Evolutionary conservation across 768 basidiomycete genomes (phyloP).

Genomic region (Leccinum variicolor): DNA sequence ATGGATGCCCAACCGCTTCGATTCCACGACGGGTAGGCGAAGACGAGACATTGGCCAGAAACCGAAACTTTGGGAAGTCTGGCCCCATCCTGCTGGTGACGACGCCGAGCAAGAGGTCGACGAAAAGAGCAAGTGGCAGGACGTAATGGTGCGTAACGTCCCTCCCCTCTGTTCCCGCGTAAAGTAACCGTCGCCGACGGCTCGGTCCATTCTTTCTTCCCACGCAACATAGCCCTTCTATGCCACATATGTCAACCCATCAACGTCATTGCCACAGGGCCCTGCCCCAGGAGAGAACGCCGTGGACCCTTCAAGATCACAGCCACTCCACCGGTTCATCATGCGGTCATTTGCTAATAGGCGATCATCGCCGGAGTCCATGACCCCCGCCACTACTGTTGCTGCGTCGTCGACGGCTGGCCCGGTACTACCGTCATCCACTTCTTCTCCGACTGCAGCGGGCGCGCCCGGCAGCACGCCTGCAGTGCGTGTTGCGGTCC

Average conservation of each 20-base stretch:
- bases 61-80: conserved; percentile 29
- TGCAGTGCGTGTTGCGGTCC: conserved; percentile 37
- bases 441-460: conserved; percentile 10
- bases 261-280: conserved; percentile 7
- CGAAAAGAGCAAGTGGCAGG: conserved; percentile 27
- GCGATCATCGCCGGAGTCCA: conserved; percentile 10
- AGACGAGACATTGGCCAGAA: conserved; percentile 30
- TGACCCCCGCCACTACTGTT: neutral
- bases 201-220: neutral
- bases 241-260: conserved; percentile 15
- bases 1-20: conserved; percentile 40
- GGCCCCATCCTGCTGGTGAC: conserved; percentile 12
- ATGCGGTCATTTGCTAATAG: conserved; percentile 15
- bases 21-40: conserved; percentile 14
- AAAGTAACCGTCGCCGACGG: neutral
- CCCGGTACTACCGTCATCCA: neutral
- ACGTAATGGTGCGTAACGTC: conserved; percentile 23
- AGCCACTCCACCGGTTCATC: conserved; percentile 7
- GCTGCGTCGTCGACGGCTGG: conserved; percentile 1
- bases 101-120: conserved; percentile 9
- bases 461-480: conserved; percentile 9
- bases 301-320: conserved; percentile 4
- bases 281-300: neutral
- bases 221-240: conserved; percentile 20
- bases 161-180: neutral